Percentiles rank a stretch among this genome's conserved stretches.
Conservation (phyloP, 2,329 filamentous ascomycete species). For the Penicillium janthinellum region DNA sequence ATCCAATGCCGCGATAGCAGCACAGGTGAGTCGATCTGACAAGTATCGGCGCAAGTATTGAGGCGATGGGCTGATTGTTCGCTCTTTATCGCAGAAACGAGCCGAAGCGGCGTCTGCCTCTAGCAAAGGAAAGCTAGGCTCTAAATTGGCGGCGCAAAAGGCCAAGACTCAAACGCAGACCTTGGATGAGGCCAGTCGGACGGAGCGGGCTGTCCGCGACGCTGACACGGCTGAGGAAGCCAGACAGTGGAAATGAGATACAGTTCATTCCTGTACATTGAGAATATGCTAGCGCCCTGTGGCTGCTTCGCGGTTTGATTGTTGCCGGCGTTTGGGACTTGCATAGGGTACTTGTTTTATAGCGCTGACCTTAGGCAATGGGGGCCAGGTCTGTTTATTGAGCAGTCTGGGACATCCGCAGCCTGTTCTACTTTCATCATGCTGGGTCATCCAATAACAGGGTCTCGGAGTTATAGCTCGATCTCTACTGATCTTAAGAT, state of each 20-base stretch:
- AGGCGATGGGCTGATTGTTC: too few relatives aligned
- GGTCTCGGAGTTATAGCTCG: background rate
- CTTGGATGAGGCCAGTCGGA: conserved; percentile 67
- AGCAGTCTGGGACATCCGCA: background rate
- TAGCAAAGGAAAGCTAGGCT: conserved; percentile 66
- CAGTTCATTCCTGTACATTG: background rate
- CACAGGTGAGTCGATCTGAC: conserved; percentile 65
- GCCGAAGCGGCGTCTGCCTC: conserved; percentile 54
- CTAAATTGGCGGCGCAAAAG: conserved; percentile 74
- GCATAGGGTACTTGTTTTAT: background rate
- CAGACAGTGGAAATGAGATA: conserved; percentile 57
- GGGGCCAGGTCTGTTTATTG: background rate
- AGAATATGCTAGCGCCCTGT: background rate
- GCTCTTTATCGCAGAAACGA: conserved; percentile 59
- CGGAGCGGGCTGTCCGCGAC: conserved; percentile 67
- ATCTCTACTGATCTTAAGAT: background rate
- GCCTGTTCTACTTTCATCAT: background rate
- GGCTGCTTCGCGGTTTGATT: background rate
- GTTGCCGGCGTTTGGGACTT: background rate
- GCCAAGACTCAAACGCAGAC: conserved; percentile 69
- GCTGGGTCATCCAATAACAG: background rate
- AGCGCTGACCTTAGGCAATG: background rate
- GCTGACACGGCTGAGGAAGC: conserved; percentile 64
- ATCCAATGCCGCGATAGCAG: conserved; percentile 74
- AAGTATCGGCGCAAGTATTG: too few relatives aligned